Evolutionary conservation across 2,329 filamentous ascomycete genomes (phyloP).

Genomic region (Penicillium decumbens): DNA sequence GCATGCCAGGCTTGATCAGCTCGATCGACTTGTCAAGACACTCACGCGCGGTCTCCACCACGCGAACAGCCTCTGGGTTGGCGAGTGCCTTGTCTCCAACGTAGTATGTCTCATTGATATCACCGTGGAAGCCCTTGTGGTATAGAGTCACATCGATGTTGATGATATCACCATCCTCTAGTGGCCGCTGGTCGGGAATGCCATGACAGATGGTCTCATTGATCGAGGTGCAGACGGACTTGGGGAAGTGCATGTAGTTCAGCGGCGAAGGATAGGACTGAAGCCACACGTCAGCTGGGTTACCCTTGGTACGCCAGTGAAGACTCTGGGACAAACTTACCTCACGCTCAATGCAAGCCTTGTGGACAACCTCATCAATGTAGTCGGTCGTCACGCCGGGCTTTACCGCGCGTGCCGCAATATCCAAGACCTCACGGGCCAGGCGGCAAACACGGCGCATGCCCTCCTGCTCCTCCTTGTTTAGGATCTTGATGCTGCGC

Average conservation of each 20-base stretch:
- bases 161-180: conserved; percentile 90
- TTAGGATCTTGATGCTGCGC: conserved; percentile 78
- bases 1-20: conserved; percentile 84
- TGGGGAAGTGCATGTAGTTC: conserved; percentile 95
- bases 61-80: conserved; percentile 79
- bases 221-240: conserved; percentile 91
- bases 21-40: conserved; percentile 88
- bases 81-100: conserved; percentile 81
- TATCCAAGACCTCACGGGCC: conserved; percentile 86
- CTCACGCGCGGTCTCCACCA: conserved; percentile 85
- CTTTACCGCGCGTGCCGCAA: conserved; percentile 74
- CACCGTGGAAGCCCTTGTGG: conserved; percentile 90
- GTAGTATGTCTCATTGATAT: conserved; percentile 98
- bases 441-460: conserved; percentile 91
- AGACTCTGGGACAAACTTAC: conserved; percentile 50
- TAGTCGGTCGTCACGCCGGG: conserved; percentile 96
- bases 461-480: conserved; percentile 72
- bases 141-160: conserved; percentile 96
- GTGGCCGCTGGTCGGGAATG: conserved; percentile 82
- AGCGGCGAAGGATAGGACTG: conserved; percentile 91
- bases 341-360: conserved; percentile 86
- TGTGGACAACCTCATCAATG: conserved; percentile 91
- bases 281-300: not conserved
- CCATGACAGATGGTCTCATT: conserved; percentile 99
- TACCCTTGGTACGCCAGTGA: not conserved